Percentiles rank a stretch among this genome's conserved stretches.
phyloP scores from a whole-genome alignment of 345 rosid genomes.

The Clausena lansium region DNA sequence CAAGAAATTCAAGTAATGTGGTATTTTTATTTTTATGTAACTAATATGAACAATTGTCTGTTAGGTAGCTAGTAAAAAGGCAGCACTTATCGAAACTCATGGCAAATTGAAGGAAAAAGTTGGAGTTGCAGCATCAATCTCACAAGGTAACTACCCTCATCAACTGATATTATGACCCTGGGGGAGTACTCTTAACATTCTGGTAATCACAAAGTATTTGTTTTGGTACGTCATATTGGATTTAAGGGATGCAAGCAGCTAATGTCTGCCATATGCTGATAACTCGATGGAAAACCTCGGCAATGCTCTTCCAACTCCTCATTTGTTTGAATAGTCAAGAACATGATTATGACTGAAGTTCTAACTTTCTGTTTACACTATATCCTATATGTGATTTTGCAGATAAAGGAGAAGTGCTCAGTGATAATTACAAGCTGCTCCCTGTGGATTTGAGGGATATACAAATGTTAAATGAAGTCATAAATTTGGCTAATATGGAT shows the following conservation, averaged over 20 bases:
- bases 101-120: constrained; percentile 70
- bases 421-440: constrained; percentile 89
- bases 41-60: constrained; percentile 20
- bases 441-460: constrained; percentile 83
- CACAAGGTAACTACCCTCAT: constrained; percentile 45
- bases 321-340: background rate
- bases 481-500: constrained; percentile 75
- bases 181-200: background rate
- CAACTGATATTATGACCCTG: background rate
- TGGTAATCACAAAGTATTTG: background rate
- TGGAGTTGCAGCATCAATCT: constrained; percentile 67
- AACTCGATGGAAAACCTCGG: background rate
- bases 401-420: constrained; percentile 88
- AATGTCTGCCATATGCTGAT: background rate
- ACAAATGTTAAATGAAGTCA: constrained; percentile 62
- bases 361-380: constrained; percentile 6
- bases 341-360: background rate
- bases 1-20: background rate
- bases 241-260: background rate
- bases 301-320: background rate
- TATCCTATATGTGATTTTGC: constrained; percentile 20
- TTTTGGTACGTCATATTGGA: background rate
- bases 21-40: constrained; percentile 22
- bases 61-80: constrained; percentile 90
- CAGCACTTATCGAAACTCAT: constrained; percentile 61